phyloP scores from a whole-genome alignment of 208 protist genomes.

The Trypanosomatidae sp. region DNA sequence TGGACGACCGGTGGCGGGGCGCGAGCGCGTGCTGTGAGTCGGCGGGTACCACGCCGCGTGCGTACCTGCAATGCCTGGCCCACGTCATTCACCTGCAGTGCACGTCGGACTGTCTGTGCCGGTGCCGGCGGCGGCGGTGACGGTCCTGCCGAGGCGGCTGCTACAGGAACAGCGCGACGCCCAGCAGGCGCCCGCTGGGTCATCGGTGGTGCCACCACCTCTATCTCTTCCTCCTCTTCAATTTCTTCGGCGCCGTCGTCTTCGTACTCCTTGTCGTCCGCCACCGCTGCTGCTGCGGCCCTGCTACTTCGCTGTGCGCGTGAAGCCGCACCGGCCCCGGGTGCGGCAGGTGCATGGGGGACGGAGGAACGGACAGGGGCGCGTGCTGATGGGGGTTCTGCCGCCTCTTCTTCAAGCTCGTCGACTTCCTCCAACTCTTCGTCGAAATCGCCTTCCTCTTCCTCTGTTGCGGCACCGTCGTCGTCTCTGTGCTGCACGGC shows the following conservation, averaged over 20 bases:
- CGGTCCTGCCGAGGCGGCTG: neutral
- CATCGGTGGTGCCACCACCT: neutral
- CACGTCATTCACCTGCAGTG: neutral
- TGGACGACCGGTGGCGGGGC: neutral
- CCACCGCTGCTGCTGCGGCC: neutral
- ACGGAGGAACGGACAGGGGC: neutral
- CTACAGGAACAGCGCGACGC: slow-evolving; percentile 5
- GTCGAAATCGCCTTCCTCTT: slow-evolving; percentile 22
- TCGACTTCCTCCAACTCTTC: slow-evolving; percentile 23
- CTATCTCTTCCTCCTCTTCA: neutral
- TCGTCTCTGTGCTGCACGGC: slow-evolving; percentile 4
- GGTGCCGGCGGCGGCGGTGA: neutral
- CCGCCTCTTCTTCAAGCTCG: slow-evolving; percentile 4
- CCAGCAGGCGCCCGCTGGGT: neutral
- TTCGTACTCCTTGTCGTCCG: slow-evolving; percentile 1
- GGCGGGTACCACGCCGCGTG: slow-evolving; percentile 18
- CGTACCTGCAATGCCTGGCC: slow-evolving; percentile 14
- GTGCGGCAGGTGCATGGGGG: neutral
- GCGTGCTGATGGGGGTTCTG: neutral
- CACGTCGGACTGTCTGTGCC: neutral
- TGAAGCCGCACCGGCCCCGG: neutral
- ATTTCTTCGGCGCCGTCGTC: neutral
- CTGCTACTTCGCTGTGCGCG: slow-evolving; percentile 1
- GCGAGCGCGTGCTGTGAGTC: slow-evolving; percentile 15
- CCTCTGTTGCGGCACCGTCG: slow-evolving; percentile 20